Base-by-base conservation (phyloP, 169 alveolate species). In the Babesia bigemina region DNA sequence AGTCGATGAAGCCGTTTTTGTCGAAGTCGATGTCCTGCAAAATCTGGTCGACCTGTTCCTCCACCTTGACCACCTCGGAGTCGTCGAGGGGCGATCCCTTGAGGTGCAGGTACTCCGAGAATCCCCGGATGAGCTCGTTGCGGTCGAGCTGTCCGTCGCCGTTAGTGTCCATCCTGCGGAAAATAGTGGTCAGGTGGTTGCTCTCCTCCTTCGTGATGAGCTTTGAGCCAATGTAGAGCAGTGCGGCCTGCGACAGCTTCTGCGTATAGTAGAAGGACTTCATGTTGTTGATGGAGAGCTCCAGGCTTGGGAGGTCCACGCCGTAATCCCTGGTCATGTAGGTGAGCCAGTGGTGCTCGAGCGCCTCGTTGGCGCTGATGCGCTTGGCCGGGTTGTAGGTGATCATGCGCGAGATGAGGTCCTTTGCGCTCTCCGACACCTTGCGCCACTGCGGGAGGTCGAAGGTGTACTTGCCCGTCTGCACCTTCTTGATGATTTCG, bases 161-260 rank as follows among this genome's bases (percentile, higher is more conserved):
- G 85, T 96, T 94, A 45, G 91, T 84, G 86, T 97, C 99, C 82
- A 97, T 84, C 49, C 87, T 78, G 73, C 92, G 89, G 82, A 97
- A 97, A 44, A 95, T 94, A 60, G 93, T 92, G 44, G 95, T 91
- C 33, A 96, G 86, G 62, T 95, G 93, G 67, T 90, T 87, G 42
- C 94, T 93, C 73, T 95, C 98, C 48, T 95, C 97, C 44, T 85
- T 91, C 21, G 97, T 91, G 22, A 96, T 84, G 39, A 95, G 88
- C 82, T 95, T 93, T 58, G 96, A 93, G 48, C 97, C 97, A 85
- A 93, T 93, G 85, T 93, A 94, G 44, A 94, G 87, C 70, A 93
- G 73, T 36, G 96, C 97, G 4, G 98, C 98, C 55, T 95, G 96
- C 33, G 96, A 93, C 49, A 96, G 87, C 66, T 94, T 95, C 66